These are phyloP conservation scores for Arabidopsis hybrid DNA, from an alignment of 441 rosid genomes.

Conservation along the genomic window DNA sequence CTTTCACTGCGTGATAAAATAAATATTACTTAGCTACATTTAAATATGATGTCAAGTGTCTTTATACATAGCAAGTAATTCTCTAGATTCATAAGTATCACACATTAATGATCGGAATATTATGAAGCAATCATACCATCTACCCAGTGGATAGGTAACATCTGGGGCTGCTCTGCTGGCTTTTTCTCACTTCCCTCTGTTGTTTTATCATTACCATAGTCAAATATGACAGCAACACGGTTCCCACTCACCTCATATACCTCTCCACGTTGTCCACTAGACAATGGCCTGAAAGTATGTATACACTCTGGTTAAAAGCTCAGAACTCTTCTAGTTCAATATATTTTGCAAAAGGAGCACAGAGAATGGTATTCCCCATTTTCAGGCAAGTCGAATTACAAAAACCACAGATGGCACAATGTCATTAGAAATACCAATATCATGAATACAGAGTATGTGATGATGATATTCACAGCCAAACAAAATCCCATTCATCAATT, in stretches of 20 bases:
- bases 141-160: slow-evolving; percentile 71
- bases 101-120: slow-evolving; percentile 28
- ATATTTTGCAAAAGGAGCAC: slow-evolving; percentile 13
- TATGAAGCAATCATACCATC: slow-evolving; percentile 59
- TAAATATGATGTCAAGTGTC: slow-evolving; percentile 5
- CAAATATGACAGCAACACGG: slow-evolving; percentile 82
- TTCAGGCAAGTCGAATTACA: slow-evolving; percentile 29
- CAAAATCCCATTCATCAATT: slow-evolving; percentile 3
- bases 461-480: slow-evolving; percentile 12
- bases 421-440: slow-evolving; percentile 13
- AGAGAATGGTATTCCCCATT: slow-evolving; percentile 19
- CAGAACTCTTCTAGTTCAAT: not conserved
- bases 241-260: slow-evolving; percentile 84
- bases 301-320: slow-evolving; percentile 20
- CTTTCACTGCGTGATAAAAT: slow-evolving; percentile 59
- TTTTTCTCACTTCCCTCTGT: slow-evolving; percentile 50
- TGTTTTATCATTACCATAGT: slow-evolving; percentile 49
- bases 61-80: slow-evolving; percentile 6
- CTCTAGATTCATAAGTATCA: slow-evolving; percentile 17
- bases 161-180: slow-evolving; percentile 50
- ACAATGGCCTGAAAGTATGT: slow-evolving; percentile 65
- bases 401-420: slow-evolving; percentile 23
- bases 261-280: slow-evolving; percentile 88
- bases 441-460: slow-evolving; percentile 4
- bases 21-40: slow-evolving; percentile 38